Evolutionary conservation across 345 rosid species (phyloP), one percentile per base, ranked within the genome.

Genomic region (Streptanthus diversifolius): DNA sequence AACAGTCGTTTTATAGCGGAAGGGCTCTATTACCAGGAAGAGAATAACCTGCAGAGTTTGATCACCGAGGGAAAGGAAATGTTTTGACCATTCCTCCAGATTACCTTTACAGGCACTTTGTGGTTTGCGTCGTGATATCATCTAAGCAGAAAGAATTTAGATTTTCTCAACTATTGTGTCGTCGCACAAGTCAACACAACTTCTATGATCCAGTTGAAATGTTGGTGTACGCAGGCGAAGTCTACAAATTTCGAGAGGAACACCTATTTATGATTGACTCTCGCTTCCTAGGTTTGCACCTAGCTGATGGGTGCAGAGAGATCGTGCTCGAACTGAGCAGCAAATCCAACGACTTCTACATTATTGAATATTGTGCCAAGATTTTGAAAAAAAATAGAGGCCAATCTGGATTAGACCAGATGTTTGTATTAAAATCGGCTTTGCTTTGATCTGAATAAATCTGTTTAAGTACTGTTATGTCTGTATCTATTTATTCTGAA

Each of bases 291-390:
- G 49, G 11, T 3, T 19, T 21, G 2, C 1, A 66, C 15, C 33
- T 10, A 2, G 21, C 58, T 33, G 45, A 65, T 1, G 21, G 25
- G 39, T 54, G 10, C 30, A 68, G 33, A 43, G 55, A 56, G 65
- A 43, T 69, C 0, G 24, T n/a, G n/a, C 35, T 69, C 3, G 45
- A 69, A 22, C 30, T 69, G 33, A 56, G 44, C 65, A 51, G 64
- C 25, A 15, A 56, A 2, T 18, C 11, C 54, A 13, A 30, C 3
- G 12, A 3, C 0, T 56, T 57, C 5, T 8, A 69, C 1, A 5
- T 57, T 32, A 21, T 44, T 8, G 55, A 56, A 1, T 69, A 56
- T 56, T 65, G 73, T 2, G 73, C 27, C 55, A 52, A 35, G 55
- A 19, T 69, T 44, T 30, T 29, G 5, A 39, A n/a, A n/a, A n/a